Evolutionary conservation across 2,329 filamentous ascomycete genomes (phyloP).

Genomic region (Parascedosporium putredinis): DNA sequence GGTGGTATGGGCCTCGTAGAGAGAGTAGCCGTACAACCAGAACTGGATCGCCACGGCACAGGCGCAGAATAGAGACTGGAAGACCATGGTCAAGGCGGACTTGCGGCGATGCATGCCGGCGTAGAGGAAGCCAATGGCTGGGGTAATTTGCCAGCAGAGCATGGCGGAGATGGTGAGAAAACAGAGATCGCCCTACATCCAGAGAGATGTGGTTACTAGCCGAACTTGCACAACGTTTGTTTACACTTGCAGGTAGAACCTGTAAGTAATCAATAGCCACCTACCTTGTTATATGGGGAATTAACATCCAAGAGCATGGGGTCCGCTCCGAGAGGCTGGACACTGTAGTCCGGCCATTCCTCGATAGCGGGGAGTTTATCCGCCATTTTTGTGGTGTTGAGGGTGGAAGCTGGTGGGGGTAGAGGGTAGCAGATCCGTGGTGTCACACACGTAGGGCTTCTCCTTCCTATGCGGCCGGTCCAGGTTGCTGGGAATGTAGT

Average conservation of each 20-base stretch:
- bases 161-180: slow-evolving; percentile 29
- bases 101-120: slow-evolving; percentile 28
- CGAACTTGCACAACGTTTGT: too few species aligned
- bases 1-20: slow-evolving; percentile 26
- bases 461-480: too few species aligned
- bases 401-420: too few species aligned
- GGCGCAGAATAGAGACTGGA: slow-evolving; percentile 36
- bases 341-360: slow-evolving; percentile 32
- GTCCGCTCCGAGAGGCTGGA: slow-evolving; percentile 29
- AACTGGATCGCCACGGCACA: slow-evolving; percentile 34
- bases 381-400: not conserved
- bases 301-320: slow-evolving; percentile 33
- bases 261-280: too few species aligned
- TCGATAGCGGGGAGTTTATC: not conserved
- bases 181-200: slow-evolving; percentile 26
- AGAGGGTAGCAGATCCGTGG: too few species aligned
- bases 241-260: too few species aligned
- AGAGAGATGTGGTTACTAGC: too few species aligned
- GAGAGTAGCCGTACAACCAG: slow-evolving; percentile 35
- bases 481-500: too few species aligned
- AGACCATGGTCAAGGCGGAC: slow-evolving; percentile 32
- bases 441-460: too few species aligned
- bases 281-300: slow-evolving; percentile 30
- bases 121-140: slow-evolving; percentile 28
- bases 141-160: slow-evolving; percentile 27